Evolutionary conservation across 192 early-diverging fungal species (phyloP), one percentile per base, ranked within the genome.

Genomic region (Umbelopsis sp.): DNA sequence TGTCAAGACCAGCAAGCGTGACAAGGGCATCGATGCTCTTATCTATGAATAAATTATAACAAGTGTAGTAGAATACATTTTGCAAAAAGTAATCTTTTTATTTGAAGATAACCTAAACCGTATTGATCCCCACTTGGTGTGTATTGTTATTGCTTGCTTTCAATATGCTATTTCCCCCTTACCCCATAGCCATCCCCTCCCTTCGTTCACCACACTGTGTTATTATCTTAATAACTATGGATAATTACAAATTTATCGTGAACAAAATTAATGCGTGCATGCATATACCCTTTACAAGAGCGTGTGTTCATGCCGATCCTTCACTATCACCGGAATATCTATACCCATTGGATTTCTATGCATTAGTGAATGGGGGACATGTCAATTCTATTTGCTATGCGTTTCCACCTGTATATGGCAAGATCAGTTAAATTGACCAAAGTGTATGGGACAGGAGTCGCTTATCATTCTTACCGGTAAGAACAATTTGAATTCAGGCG

Each of bases 401-500:
- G 20, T 49, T 49, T 49, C 47, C 47, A 49, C 47, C 47, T 49
- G 47, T 17, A 21, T 16, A 41, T 49, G 8, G 16, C 47, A 49
- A 49, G 20, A 17, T 21, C 6, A n/a, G 14, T 16, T 16, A 5
- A 49, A 17, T 17, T 21, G 16, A 16, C 5, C 20, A 2, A 9
- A 17, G 47, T 49, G 12, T 5, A 4, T 17, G 1, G 5, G n/a
- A 49, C 16, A 17, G 16, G 6, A 49, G 20, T 16, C 47, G 20
- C 16, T 49, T 16, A 21, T 20, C 20, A 2, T 12, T n/a, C 71
- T 76, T 50, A 93, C 93, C 7, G 94, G 94, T 73, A 95, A 74
- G 78, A 93, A 95, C 22, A 98, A 83, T 75, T 94, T 92, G 77
- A 98, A 93, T 74, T 97, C 97, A 16, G 90, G 86, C 12, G 97